Percentiles rank a stretch among this genome's conserved stretches.
Evolutionary conservation across 495 filamentous ascomycete species (phyloP).

Genomic region (Daldinia bambusicola): DNA sequence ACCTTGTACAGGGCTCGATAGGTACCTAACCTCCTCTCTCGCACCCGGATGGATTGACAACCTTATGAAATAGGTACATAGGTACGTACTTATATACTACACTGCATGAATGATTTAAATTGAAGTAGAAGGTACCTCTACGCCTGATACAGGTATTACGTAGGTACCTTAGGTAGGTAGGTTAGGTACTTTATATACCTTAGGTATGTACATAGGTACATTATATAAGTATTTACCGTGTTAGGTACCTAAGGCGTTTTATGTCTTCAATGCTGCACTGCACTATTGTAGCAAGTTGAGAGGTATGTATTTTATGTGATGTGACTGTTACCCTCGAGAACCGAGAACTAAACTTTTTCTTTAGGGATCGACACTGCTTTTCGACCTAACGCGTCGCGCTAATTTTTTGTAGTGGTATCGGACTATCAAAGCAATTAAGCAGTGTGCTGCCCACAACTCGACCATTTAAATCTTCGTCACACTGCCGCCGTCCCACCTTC

Average conservation of each 20-base stretch:
- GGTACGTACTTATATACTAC: not conserved
- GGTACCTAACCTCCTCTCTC: too few relatives aligned
- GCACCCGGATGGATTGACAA: too few relatives aligned
- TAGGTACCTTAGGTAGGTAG: too few relatives aligned
- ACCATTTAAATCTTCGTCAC: slow-evolving; percentile 2
- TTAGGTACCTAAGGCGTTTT: not conserved
- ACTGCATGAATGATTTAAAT: not conserved
- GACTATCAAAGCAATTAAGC: not conserved
- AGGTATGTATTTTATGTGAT: not conserved
- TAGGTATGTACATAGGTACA: not conserved
- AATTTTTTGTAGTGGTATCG: slow-evolving; percentile 1
- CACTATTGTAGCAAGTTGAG: not conserved
- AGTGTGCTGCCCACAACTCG: not conserved
- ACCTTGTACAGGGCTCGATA: too few relatives aligned
- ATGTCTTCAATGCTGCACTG: not conserved
- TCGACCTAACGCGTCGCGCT: slow-evolving; percentile 31
- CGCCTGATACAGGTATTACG: too few relatives aligned
- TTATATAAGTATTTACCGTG: too few relatives aligned
- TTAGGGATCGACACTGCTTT: slow-evolving; percentile 11
- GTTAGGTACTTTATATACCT: too few relatives aligned
- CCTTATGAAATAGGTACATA: too few relatives aligned
- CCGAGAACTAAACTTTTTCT: not conserved
- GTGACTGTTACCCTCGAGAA: not conserved
- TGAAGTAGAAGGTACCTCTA: slow-evolving; percentile 2
- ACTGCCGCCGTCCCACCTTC: slow-evolving; percentile 1